Evolutionary conservation across 2,329 filamentous ascomycete species (phyloP).

Genomic region (Fusarium sp.): DNA sequence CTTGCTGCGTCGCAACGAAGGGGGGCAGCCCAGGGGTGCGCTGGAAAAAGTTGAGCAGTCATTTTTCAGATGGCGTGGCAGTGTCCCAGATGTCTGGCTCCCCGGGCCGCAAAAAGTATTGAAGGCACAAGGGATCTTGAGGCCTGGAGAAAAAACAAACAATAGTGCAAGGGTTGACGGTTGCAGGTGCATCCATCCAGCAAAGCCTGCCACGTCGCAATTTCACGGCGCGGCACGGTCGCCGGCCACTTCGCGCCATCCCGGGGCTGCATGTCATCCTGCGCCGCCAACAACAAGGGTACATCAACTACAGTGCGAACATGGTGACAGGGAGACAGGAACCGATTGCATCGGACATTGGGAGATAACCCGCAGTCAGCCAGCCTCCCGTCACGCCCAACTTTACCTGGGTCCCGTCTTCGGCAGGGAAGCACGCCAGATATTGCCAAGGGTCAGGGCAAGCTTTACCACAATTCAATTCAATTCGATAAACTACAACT

Average conservation of each 20-base stretch:
- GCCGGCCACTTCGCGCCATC: constrained; percentile 50
- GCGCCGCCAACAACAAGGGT: constrained; percentile 33
- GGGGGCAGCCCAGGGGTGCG: constrained; percentile 4
- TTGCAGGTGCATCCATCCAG: constrained; percentile 38
- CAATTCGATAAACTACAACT: background rate
- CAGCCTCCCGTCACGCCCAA: constrained; percentile 30
- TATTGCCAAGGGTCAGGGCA: background rate
- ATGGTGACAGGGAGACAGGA: constrained; percentile 9
- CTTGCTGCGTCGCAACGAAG: constrained; percentile 4
- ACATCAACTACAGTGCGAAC: constrained; percentile 43
- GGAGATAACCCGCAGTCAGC: constrained; percentile 36
- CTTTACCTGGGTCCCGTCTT: constrained; percentile 4
- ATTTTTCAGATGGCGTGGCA: constrained; percentile 2
- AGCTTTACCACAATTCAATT: background rate
- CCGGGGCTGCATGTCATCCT: constrained; percentile 52
- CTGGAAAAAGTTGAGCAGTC: constrained; percentile 17
- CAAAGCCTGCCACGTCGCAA: constrained; percentile 52
- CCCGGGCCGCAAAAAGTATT: constrained; percentile 13
- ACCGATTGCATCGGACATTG: constrained; percentile 31
- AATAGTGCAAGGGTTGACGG: constrained; percentile 27
- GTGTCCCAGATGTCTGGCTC: constrained; percentile 25
- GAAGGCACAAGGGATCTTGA: constrained; percentile 16
- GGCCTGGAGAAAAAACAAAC: constrained; percentile 8
- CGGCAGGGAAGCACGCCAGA: constrained; percentile 10
- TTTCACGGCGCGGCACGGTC: constrained; percentile 51